Evolutionary conservation across 2,329 filamentous ascomycete species (phyloP).

Genomic region (Herpotrichia juniperi): DNA sequence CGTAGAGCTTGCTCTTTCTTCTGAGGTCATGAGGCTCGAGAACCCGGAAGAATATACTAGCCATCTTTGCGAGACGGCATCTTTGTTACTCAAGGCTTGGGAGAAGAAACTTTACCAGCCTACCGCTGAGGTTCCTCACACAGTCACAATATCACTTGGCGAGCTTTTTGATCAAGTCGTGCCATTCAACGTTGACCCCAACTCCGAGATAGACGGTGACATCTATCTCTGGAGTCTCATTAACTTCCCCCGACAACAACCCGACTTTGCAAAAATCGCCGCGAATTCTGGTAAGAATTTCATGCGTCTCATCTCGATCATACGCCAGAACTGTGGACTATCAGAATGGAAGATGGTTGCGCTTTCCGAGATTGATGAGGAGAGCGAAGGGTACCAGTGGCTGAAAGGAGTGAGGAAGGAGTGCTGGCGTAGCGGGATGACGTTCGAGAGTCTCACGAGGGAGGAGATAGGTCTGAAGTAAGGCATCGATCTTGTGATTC

Average conservation of each 20-base stretch:
- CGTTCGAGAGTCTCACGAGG: background rate
- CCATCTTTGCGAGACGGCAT: constrained; percentile 8
- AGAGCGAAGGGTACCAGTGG: background rate
- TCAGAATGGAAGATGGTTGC: constrained; percentile 10
- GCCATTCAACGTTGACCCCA: constrained; percentile 13
- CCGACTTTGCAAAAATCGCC: constrained; percentile 7
- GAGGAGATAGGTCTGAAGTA: background rate
- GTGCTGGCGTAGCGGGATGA: background rate
- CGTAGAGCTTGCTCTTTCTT: background rate
- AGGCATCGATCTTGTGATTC: too few species aligned
- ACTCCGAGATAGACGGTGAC: background rate
- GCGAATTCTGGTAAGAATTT: constrained; percentile 4
- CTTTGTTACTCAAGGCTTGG: constrained; percentile 17
- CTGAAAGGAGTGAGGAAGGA: background rate
- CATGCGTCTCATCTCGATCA: constrained; percentile 1
- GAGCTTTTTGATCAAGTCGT: constrained; percentile 15
- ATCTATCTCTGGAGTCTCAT: background rate
- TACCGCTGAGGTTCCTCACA: background rate
- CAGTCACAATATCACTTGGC: constrained; percentile 12
- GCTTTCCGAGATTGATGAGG: background rate
- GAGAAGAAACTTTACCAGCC: constrained; percentile 4
- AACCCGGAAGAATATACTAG: constrained; percentile 10
- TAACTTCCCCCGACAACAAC: background rate
- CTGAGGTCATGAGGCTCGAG: constrained; percentile 7
- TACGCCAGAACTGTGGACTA: background rate